A percentile compares a stretch with the other conserved stretches of the same genome.
Conservation (phyloP, 305 asterid genomes). For the Ilex paraguariensis region DNA sequence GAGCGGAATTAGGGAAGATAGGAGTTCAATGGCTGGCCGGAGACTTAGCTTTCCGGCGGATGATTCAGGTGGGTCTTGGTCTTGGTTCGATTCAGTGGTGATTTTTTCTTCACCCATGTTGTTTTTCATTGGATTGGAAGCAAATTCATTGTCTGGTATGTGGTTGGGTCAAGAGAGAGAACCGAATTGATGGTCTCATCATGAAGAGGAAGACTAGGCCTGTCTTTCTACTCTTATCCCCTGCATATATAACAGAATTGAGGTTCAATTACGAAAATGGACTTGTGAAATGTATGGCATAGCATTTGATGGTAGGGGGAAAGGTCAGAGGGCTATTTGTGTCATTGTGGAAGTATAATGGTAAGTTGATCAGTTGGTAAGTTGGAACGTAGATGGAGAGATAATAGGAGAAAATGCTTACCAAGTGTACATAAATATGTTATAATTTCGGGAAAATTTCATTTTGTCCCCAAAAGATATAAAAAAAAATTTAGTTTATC, state of each 20-base stretch:
- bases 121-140: constrained; percentile 12
- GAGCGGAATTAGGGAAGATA: constrained; percentile 56
- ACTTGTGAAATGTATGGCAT: neutral
- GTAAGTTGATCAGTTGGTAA: constrained; percentile 20
- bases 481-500: no score
- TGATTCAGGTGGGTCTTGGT: constrained; percentile 1
- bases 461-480: no score
- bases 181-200: constrained; percentile 25
- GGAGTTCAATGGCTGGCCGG: constrained; percentile 31
- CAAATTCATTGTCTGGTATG: constrained; percentile 21
- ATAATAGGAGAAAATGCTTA: neutral
- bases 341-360: neutral
- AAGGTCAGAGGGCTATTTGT: neutral
- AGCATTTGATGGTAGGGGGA: neutral
- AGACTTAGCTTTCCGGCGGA: constrained; percentile 20
- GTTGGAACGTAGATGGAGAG: constrained; percentile 7
- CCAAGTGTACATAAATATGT: no score
- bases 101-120: constrained; percentile 21
- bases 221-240: constrained; percentile 14
- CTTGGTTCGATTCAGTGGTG: constrained; percentile 3
- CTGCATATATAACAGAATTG: constrained; percentile 10
- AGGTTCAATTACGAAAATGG: constrained; percentile 1
- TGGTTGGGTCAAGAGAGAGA: constrained; percentile 8
- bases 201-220: constrained; percentile 17
- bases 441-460: no score